Evolutionary conservation across 2,329 filamentous ascomycete species (phyloP), one percentile per base, ranked within the genome.

Genomic region (Zymoseptoria passerinii): DNA sequence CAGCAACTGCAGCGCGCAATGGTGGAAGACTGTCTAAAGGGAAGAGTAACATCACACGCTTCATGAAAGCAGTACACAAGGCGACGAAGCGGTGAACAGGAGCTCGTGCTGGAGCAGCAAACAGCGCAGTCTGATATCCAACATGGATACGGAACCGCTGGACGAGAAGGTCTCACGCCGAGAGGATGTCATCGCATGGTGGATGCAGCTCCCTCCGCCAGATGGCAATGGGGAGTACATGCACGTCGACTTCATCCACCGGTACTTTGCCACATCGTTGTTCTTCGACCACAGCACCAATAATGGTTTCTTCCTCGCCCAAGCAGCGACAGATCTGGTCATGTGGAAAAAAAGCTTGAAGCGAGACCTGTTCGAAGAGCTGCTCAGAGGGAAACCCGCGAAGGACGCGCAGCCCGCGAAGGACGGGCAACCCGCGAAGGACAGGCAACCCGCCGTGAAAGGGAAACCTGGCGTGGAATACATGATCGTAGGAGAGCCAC

Each of bases 211-310:
- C 8, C 58, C 57, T 55, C 62, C 58, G 18, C 35, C 35, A 13
- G 35, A 44, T 6, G 35, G 35, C 35, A 13, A 13, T 44, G 58
- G 61, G 20, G 55, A 65, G 56, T 61, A 61, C 28, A 71, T 70
- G 65, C 65, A 69, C 60, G 70, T 82, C 77, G 64, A 70, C 59
- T 65, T 72, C 58, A 66, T 86, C 50, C 78, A 85, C 56, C 82
- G 81, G 67, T 86, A 86, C 71, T 84, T 87, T 68, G 76, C 77
- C 58, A 76, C 81, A 64, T 84, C 82, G 1, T 82, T 81, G n/a
- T 86, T 84, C 75, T 85, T 83, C 70, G 83, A 86, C 61, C 72
- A 74, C 23, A 79, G 76, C 13, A 83, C 80, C 60, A 85, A 85
- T 70, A 86, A 86, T 71, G 79, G 80, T 61, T 76, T 81, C 8